Conservation (phyloP, 306 rosid species). For the Delonix regia region DNA sequence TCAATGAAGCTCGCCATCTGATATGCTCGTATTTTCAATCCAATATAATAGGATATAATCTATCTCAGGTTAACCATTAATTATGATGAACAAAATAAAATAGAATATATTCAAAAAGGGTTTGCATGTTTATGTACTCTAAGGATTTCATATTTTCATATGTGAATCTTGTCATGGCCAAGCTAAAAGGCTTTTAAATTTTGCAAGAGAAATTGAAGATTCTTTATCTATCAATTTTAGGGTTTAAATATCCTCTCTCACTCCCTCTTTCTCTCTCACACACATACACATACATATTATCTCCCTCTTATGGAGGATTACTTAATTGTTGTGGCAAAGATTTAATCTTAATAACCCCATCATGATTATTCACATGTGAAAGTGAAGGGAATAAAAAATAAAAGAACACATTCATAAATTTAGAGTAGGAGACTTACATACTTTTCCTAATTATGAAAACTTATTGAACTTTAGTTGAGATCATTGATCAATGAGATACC, state of each 20-base stretch:
- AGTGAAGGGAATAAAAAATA: too few relatives aligned
- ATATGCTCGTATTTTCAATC: too few relatives aligned
- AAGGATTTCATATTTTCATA: slow-evolving; percentile 51
- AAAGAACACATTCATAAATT: too few relatives aligned
- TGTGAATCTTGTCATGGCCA: slow-evolving; percentile 98
- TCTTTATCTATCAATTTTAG: slow-evolving; percentile 92
- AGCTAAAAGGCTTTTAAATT: slow-evolving; percentile 96
- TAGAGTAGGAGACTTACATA: too few relatives aligned
- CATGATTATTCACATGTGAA: background rate
- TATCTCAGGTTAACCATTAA: too few relatives aligned
- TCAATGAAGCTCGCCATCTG: too few relatives aligned
- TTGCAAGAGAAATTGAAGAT: slow-evolving; percentile 99
- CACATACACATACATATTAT: too few relatives aligned
- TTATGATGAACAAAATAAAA: too few relatives aligned
- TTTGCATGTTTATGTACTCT: background rate
- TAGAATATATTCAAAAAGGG: slow-evolving; percentile 21
- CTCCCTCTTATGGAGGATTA: background rate
- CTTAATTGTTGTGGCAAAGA: background rate
- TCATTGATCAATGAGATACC: too few relatives aligned
- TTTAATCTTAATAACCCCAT: background rate
- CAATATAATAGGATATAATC: too few relatives aligned
- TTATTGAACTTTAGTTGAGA: too few relatives aligned
- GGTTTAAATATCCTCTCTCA: slow-evolving; percentile 48
- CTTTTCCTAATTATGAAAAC: too few relatives aligned
- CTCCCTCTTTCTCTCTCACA: background rate